A percentile compares a stretch with the other conserved stretches of the same genome.
These are phyloP conservation scores for Penicillium bovifimosum DNA, from an alignment of 495 filamentous ascomycete genomes.

Conservation along the genomic window DNA sequence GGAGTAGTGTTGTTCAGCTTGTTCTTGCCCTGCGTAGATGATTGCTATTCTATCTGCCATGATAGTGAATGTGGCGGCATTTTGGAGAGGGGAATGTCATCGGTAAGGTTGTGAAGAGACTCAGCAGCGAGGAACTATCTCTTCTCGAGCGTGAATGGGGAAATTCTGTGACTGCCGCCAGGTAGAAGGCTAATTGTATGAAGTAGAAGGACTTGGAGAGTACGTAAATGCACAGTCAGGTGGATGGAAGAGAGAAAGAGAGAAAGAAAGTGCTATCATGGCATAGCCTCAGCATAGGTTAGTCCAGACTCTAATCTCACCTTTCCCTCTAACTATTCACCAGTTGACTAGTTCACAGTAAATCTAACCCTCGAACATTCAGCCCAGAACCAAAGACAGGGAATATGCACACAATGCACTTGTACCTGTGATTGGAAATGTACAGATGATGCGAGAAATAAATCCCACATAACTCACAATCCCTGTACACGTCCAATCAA, in stretches of 20 bases:
- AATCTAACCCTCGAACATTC: too few relatives aligned
- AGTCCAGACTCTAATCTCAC: too few relatives aligned
- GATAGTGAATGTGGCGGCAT: constrained; percentile 66
- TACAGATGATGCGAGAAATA: background rate
- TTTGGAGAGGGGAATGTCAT: constrained; percentile 52
- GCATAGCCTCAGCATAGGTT: too few relatives aligned
- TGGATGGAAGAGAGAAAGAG: too few relatives aligned
- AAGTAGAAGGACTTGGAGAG: too few relatives aligned
- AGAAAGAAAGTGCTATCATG: too few relatives aligned
- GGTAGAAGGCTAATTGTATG: background rate
- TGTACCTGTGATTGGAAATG: too few relatives aligned
- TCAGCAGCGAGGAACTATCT: too few relatives aligned
- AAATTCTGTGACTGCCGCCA: constrained; percentile 20
- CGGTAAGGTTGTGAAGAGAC: constrained; percentile 38
- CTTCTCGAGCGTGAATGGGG: background rate
- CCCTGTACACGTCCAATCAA: constrained; percentile 2
- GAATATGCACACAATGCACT: too few relatives aligned
- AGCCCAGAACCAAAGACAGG: background rate
- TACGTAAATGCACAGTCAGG: too few relatives aligned
- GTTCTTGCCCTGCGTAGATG: constrained; percentile 69
- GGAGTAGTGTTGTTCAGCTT: constrained; percentile 68
- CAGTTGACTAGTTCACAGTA: too few relatives aligned
- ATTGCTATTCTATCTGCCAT: constrained; percentile 65
- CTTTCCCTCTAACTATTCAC: too few relatives aligned
- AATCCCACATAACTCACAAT: background rate